Percentiles rank a stretch among this genome's conserved stretches.
phyloP scores from a whole-genome alignment of 176 grass and related monocot genomes.

The Oryza meridionalis region DNA sequence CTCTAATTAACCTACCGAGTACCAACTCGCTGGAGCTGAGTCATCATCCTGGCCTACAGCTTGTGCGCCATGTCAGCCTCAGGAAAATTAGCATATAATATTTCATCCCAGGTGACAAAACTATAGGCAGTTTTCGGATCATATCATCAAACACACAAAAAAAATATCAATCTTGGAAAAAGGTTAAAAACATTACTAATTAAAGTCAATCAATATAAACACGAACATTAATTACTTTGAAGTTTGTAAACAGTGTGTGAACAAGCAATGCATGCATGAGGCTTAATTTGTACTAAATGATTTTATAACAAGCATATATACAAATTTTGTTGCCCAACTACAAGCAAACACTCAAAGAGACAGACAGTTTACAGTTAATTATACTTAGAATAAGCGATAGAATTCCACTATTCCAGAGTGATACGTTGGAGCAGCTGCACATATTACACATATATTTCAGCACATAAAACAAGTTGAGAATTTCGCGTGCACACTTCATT shows the following conservation, averaged over 20 bases:
- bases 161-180: background rate
- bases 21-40: conserved; percentile 4
- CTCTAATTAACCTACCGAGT: background rate
- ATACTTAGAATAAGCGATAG: background rate
- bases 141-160: background rate
- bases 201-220: background rate
- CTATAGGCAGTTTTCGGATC: background rate
- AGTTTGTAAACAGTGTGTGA: background rate
- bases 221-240: background rate
- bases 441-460: background rate
- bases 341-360: conserved; percentile 19
- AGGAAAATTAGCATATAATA: background rate
- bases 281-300: background rate
- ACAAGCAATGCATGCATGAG: background rate
- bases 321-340: background rate
- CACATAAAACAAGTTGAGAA: conserved; percentile 18
- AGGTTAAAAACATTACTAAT: background rate
- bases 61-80: background rate
- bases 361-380: background rate
- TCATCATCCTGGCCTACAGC: background rate
- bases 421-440: conserved; percentile 29
- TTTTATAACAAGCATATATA: background rate
- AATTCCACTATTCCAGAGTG: background rate
- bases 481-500: conserved; percentile 42
- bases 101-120: background rate